Base-by-base conservation (phyloP, 2,329 filamentous ascomycete species). In the Neocatenulostroma microsporum region DNA sequence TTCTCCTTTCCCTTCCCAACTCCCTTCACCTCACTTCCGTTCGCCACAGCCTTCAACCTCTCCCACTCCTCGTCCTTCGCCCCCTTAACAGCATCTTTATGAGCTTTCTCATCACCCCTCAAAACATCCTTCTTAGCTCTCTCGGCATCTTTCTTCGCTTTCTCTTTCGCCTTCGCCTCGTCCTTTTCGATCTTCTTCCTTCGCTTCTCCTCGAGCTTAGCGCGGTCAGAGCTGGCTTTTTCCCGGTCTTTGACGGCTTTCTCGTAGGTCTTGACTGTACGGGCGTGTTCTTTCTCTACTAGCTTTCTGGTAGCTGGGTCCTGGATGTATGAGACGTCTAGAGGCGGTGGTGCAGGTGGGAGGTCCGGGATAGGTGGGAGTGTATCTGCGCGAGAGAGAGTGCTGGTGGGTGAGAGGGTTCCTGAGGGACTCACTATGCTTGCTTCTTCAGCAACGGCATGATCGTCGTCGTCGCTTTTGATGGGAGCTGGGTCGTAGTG, bases 261-360 rank as follows among this genome's bases (percentile, higher is more conserved):
- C 19, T 81, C 72, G 54, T 85, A 82, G 7, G 68, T 67, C 53
- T 84, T 84, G 21, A 76, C 65, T 1, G 68, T 66, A 10, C 73
- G 70, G 34, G 75, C 74, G 37, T 77, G 69, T 49, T 85, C 80
- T 39, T 80, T 82, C 49, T 84, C 78, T 2, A 78, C 80, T 26
- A 77, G 69, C 49, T 82, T 84, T 7, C 76, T 74, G 19, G 74
- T 66, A 5, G 76, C 73, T 50, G 80, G 80, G 58, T 84, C 77
- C 2, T 70, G 62, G 53, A 76, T 79, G 30, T 68, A 62, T 29
- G 67, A 64, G 1, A 79, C 56, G 47, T 86, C 71, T 2, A 80
- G 72, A 2, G 67, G 61, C 2, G 66, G 41, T 14, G 57, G 57
- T 33, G 72, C 66, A 4, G 62, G 45, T 1, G 82, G 82, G 3